Evolutionary conservation across 441 rosid genomes (phyloP), one percentile per base, ranked within the genome.

Genomic region (Lepidium campestre): DNA sequence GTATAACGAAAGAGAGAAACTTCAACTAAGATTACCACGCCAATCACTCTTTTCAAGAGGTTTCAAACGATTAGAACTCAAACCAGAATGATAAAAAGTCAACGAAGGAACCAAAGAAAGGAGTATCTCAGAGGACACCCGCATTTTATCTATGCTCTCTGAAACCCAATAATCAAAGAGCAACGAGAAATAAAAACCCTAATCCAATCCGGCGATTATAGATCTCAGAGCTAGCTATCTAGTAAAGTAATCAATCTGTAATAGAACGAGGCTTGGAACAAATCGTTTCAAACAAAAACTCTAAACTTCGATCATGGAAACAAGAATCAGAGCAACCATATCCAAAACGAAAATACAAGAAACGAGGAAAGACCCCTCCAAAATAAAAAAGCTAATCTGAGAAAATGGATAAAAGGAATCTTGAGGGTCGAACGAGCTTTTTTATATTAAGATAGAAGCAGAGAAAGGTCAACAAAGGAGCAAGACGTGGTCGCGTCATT

Each of bases 21-120:
- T 86, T 87, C 76, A 89, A 86, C 96, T 85, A 80, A 87, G 91
- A 82, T 87, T 89, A 82, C 93, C 96, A 83, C 95, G 96, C 76
- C 97, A 81, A 86, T 89, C 92, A 69, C 96, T 49, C 72, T 93
- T 93, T 61, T 87, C 78, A 39, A 90, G 91, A 73, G 79, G 86
- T 82, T 91, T 94, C 80, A 87, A 74, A 81, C 96, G 94, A 78
- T 89, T 88, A 23, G 85, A 87, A 65, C 78, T 74, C 57, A 79
- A 83, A 50, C 90, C 86, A 61, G 82, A 76, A 62, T 82, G 81
- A 70, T 78, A 81, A 18, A 72, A 77, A 7, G 79, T 78, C 75
- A 86, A 62, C 57, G 84, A 81, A 48, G 92, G 88, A 65, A 85
- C 25, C 49, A 82, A 76, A 47, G 77, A 74, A 44, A 71, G 76